phyloP scores from a whole-genome alignment of 805 yeast genomes.

The Komagataella ulmi region DNA sequence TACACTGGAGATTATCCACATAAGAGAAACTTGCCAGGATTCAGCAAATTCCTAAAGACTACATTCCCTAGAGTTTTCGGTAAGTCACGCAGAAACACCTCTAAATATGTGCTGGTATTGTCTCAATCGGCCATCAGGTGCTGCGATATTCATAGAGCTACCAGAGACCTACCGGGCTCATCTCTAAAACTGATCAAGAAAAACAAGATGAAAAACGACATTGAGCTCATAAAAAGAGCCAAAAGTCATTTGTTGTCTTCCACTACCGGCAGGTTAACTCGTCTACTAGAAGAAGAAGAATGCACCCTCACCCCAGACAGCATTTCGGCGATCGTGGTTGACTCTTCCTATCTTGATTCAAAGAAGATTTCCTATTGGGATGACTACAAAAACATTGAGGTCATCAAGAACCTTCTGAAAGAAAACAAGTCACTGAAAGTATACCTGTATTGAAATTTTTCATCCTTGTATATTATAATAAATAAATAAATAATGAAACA shows the following conservation, averaged over 20 bases:
- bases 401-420: slow-evolving; percentile 23
- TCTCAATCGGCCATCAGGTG: slow-evolving; percentile 78
- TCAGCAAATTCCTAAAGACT: slow-evolving; percentile 35
- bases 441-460: slow-evolving; percentile 29
- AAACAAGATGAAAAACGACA: slow-evolving; percentile 56
- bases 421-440: slow-evolving; percentile 29
- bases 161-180: slow-evolving; percentile 28
- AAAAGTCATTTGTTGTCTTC: slow-evolving; percentile 40
- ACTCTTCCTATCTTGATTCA: slow-evolving; percentile 45
- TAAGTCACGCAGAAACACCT: slow-evolving; percentile 13
- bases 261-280: slow-evolving; percentile 48
- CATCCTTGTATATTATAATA: not conserved
- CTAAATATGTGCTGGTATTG: slow-evolving; percentile 33
- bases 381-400: slow-evolving; percentile 27
- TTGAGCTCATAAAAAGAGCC: slow-evolving; percentile 28
- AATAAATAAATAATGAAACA: not conserved
- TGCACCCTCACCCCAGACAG: slow-evolving; percentile 25
- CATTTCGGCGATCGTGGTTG: slow-evolving; percentile 43
- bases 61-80: slow-evolving; percentile 12
- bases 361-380: slow-evolving; percentile 55
- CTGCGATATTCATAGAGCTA: slow-evolving; percentile 68
- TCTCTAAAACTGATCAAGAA: slow-evolving; percentile 65
- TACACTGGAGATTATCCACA: slow-evolving; percentile 47
- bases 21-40: slow-evolving; percentile 39
- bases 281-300: slow-evolving; percentile 30